These are phyloP conservation scores for Collariella sp. DNA, from an alignment of 495 filamentous ascomycete genomes.

Conservation along the genomic window DNA sequence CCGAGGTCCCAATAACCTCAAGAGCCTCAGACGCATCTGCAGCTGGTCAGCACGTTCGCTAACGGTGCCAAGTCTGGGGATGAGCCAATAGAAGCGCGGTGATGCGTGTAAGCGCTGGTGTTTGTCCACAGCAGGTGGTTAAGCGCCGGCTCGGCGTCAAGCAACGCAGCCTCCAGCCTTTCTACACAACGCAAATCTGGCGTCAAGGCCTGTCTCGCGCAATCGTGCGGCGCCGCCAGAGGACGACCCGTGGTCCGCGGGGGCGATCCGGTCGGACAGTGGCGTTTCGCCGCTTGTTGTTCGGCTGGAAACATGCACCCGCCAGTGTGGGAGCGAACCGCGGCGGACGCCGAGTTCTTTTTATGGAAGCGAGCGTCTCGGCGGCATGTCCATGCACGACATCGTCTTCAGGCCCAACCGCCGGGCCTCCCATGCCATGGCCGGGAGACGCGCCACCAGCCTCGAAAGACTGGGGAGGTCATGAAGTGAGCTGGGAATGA, in stretches of 20 bases:
- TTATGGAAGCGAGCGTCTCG: neutral
- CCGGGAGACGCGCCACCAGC: too few species aligned
- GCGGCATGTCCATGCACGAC: neutral
- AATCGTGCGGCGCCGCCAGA: neutral
- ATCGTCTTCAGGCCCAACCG: too few species aligned
- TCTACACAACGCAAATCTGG: conserved; percentile 6
- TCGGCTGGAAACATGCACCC: neutral
- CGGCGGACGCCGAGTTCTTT: neutral
- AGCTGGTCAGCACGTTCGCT: neutral
- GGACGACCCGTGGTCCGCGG: neutral
- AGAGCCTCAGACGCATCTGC: conserved; percentile 5
- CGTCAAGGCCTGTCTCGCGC: conserved; percentile 14
- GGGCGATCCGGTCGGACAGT: neutral
- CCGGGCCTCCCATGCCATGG: too few species aligned
- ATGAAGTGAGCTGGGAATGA: too few species aligned
- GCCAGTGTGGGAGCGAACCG: too few species aligned
- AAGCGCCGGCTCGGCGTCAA: conserved; percentile 21
- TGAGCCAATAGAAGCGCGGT: conserved; percentile 16
- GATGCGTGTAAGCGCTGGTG: conserved; percentile 6
- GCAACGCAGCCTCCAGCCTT: conserved; percentile 13
- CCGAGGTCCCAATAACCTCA: conserved; percentile 7
- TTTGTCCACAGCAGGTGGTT: too few species aligned
- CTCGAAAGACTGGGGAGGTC: too few species aligned
- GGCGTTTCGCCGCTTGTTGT: neutral
- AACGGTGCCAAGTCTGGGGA: conserved; percentile 3